Evolutionary conservation across 2,329 filamentous ascomycete species (phyloP), one percentile per base, ranked within the genome.

Genomic region (Phialemoniopsis sp.): DNA sequence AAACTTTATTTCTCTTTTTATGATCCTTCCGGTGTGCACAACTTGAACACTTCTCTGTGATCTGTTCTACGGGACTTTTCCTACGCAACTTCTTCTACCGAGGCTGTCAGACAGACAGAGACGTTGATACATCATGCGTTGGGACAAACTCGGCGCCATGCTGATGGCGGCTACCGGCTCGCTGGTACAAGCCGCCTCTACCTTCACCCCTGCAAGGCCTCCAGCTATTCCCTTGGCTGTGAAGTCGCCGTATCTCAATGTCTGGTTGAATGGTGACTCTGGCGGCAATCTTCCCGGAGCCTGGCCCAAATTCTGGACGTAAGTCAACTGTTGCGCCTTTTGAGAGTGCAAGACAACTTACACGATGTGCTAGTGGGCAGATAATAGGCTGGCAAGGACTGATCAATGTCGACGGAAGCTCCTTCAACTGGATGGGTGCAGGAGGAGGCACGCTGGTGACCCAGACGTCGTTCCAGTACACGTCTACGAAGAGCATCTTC

Each of bases 241-340:
- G 33, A 80, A 78, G 45, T 84, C 80, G 9, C 87, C 87, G 0
- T 91, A 90, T 49, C 62, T 90, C 13, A 88, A 78, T 54, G 76
- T 80, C 13, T 88, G 84, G 82, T 68, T 84, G 32, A 63, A 75
- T 41, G 80, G 73, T 9, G 81, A 80, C 2, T 75, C 66, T 19
- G 80, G 80, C 28, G 82, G 82, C 2, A 76, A 83, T 43, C 68
- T 89, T 21, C 75, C 84, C 0, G 83, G 84, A 3, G 61, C 79
- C 53, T 89, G 82, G 82, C 76, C 83, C 2, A 68, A 65, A 1
- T 86, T 86, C 49, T 89, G 82, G 78, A 68, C 69, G 82, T 83
- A 59, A 60, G 75, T 67, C n/a, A 13, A 37, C 36, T 29, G n/a
- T 13, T n/a, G 18, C 5, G 35, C 7, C n/a, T 9, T 8, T 32